phyloP scores from a whole-genome alignment of 2,329 filamentous ascomycete species.

The Diaporthe eres region DNA sequence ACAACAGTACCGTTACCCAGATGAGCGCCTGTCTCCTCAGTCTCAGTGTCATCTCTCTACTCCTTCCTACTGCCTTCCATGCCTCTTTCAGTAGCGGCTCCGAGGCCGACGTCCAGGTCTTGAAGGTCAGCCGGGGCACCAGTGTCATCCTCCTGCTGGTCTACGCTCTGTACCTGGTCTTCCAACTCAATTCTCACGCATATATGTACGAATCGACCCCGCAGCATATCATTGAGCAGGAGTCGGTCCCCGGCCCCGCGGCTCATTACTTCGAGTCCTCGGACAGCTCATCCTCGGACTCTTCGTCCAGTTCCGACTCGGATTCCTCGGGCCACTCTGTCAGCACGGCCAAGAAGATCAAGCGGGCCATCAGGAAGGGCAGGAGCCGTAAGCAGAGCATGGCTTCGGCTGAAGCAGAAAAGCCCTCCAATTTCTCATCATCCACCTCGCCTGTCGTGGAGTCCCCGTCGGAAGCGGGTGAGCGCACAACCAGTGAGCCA shows the following conservation, averaged over 20 bases:
- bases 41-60: slow-evolving; percentile 66
- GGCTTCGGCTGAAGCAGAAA: slow-evolving; percentile 60
- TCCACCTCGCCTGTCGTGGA: slow-evolving; percentile 28
- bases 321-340: slow-evolving; percentile 63
- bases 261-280: slow-evolving; percentile 74
- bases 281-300: slow-evolving; percentile 54
- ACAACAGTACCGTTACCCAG: slow-evolving; percentile 80
- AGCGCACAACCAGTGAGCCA: slow-evolving; percentile 41
- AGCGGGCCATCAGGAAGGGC: slow-evolving; percentile 70
- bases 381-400: slow-evolving; percentile 77
- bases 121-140: slow-evolving; percentile 83
- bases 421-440: slow-evolving; percentile 22
- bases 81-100: slow-evolving; percentile 74
- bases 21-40: slow-evolving; percentile 80
- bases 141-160: slow-evolving; percentile 81
- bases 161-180: slow-evolving; percentile 80
- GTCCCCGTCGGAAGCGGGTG: slow-evolving; percentile 11
- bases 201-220: slow-evolving; percentile 80
- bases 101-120: slow-evolving; percentile 71
- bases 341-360: slow-evolving; percentile 73
- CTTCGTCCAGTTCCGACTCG: slow-evolving; percentile 69
- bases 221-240: slow-evolving; percentile 72
- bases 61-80: slow-evolving; percentile 65
- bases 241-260: slow-evolving; percentile 77
- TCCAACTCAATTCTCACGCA: slow-evolving; percentile 80